These are phyloP conservation scores for Kokia cookei DNA, from an alignment of 441 rosid genomes.

Conservation along the genomic window DNA sequence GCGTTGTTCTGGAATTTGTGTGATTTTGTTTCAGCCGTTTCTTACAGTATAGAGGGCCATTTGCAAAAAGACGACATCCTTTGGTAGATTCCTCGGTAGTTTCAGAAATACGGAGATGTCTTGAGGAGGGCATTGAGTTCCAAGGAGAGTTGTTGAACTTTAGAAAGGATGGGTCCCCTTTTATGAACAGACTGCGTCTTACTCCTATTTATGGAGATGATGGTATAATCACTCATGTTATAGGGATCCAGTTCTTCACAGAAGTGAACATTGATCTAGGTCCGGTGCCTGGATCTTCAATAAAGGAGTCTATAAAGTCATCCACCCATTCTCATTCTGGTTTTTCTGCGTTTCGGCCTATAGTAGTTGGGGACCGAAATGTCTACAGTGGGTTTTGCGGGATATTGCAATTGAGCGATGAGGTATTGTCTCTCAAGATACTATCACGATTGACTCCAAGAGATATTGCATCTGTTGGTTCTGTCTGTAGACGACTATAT, in stretches of 20 bases:
- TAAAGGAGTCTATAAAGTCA: conserved; percentile 40
- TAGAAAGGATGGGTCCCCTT: conserved; percentile 84
- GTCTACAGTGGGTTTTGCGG: conserved; percentile 73
- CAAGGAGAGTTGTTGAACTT: conserved; percentile 90
- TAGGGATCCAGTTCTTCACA: conserved; percentile 80
- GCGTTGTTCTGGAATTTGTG: conserved; percentile 4
- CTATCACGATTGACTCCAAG: conserved; percentile 78
- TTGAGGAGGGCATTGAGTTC: conserved; percentile 80
- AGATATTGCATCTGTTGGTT: conserved; percentile 85
- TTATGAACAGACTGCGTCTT: conserved; percentile 76
- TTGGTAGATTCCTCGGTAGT: conserved; percentile 76
- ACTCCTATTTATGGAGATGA: conserved; percentile 89
- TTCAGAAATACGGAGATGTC: conserved; percentile 75
- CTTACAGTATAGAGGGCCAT: conserved; percentile 93
- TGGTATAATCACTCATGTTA: conserved; percentile 72
- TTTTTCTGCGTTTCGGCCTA: conserved; percentile 26
- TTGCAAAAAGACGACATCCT: conserved; percentile 92
- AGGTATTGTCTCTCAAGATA: conserved; percentile 73
- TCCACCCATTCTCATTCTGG: conserved; percentile 35
- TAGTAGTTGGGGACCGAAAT: conserved; percentile 51
- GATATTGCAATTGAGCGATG: conserved; percentile 70
- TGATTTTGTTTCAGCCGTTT: conserved; percentile 56
- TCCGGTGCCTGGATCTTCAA: conserved; percentile 50
- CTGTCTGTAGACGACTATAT: conserved; percentile 57
- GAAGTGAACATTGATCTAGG: conserved; percentile 83